Evolutionary conservation across 2,329 filamentous ascomycete species (phyloP), one percentile per base, ranked within the genome.

Genomic region (Graphium sp.): DNA sequence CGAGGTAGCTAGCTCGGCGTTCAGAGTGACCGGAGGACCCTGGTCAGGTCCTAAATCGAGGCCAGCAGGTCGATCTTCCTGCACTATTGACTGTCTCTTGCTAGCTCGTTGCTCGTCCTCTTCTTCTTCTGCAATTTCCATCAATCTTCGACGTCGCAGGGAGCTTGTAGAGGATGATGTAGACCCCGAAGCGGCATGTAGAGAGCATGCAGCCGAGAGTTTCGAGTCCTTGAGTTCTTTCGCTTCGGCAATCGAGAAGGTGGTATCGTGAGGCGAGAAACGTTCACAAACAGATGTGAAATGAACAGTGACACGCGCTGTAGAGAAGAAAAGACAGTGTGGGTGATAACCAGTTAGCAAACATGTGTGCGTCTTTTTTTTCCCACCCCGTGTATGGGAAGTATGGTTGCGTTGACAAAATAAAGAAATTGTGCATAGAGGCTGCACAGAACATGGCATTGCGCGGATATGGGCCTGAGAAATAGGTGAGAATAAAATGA

Each of bases 41-140:
- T 38, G 12, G 4, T 25, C 14, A 19, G 30, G 21, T n/a, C n/a
- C n/a, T n/a, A n/a, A n/a, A n/a, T n/a, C n/a, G n/a, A n/a, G n/a
- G n/a, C n/a, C n/a, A 22, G 42, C 29, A 12, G 38, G 22, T 18
- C 28, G 30, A 24, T 31, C 32, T 11, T 32, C 27, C 18, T 37
- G 37, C 9, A 42, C 39, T 6, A 64, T 50, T 2, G 65, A 72
- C 41, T 74, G 61, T 31, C 69, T 58, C 42, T 73, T 75, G 23
- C 53, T 55, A 17, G 69, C 58, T 37, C 67, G 53, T 34, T 63
- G 57, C 34, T 75, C 71, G 42, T 92, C 84, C 45, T 91, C 83
- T 30, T 77, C 80, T 54, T 89, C 81, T 53, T 95, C 89, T n/a
- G 78, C 74, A 47, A 95, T 94, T 54, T 92, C 87, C 56, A 87